phyloP scores from a whole-genome alignment of 495 filamentous ascomycete genomes.

The Glutinoglossum americanum region DNA sequence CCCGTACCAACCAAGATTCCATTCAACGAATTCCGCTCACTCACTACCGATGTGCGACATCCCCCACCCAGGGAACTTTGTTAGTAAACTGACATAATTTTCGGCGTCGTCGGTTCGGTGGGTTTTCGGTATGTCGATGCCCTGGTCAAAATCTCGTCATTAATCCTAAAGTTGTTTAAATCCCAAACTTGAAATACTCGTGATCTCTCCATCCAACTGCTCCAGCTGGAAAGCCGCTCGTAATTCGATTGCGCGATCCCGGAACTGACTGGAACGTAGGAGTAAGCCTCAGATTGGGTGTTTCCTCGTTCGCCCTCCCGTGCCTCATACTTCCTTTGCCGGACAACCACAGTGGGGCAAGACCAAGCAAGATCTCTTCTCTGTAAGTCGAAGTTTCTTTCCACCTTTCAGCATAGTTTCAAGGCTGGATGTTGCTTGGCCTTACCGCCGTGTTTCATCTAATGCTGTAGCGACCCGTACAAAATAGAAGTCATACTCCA shows the following conservation, averaged over 20 bases:
- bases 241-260: no score
- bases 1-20: not conserved
- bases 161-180: not conserved
- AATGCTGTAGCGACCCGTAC: not conserved
- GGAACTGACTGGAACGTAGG: no score
- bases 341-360: no score
- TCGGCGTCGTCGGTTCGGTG: not conserved
- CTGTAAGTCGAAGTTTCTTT: not conserved
- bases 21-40: no score
- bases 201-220: no score
- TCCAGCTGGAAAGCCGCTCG: no score
- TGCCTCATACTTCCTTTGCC: no score
- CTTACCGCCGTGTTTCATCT: not conserved
- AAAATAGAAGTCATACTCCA: not conserved
- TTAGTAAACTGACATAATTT: no score
- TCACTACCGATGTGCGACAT: no score
- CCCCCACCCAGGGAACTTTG: no score
- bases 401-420: not conserved
- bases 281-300: not conserved
- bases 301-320: not conserved
- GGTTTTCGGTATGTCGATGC: not conserved
- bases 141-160: not conserved
- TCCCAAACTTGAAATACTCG: no score
- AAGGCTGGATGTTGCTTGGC: not conserved
- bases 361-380: not conserved